Evolutionary conservation across 768 basidiomycete genomes (phyloP).

Genomic region (Lactarius sanguifluus): DNA sequence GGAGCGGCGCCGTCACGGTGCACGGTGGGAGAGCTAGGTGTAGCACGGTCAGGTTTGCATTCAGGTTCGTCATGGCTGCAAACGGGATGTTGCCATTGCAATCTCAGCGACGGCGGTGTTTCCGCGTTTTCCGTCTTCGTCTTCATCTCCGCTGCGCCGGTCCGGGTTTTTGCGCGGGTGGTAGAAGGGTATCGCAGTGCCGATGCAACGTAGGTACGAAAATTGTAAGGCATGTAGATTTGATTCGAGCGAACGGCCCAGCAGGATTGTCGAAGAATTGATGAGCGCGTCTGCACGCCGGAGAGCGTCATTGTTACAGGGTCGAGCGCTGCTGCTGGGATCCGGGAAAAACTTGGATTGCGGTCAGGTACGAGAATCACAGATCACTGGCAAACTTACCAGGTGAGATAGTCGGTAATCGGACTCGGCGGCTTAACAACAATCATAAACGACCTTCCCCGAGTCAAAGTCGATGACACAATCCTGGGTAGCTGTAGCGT

Average conservation of each 20-base stretch:
- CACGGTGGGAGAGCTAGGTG: conserved; percentile 70
- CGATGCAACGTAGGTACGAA: conserved; percentile 83
- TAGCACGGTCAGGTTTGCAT: conserved; percentile 58
- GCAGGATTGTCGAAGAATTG: conserved; percentile 65
- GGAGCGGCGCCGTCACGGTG: conserved; percentile 63
- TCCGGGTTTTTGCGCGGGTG: conserved; percentile 64
- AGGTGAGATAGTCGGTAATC: background rate
- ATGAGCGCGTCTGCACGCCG: conserved; percentile 72
- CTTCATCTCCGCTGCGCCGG: conserved; percentile 10
- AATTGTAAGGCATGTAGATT: conserved; percentile 87
- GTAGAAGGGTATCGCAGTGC: conserved; percentile 86
- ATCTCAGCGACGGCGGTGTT: conserved; percentile 31
- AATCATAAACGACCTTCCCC: background rate
- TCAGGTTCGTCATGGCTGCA: conserved; percentile 44
- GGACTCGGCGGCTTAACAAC: background rate
- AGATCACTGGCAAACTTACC: background rate
- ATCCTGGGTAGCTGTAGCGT: background rate
- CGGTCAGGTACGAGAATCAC: background rate
- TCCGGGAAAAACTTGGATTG: conserved; percentile 63
- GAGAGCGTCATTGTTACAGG: conserved; percentile 74
- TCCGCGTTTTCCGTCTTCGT: conserved; percentile 12
- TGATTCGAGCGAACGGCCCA: conserved; percentile 94
- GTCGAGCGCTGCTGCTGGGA: conserved; percentile 15
- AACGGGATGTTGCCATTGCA: too few relatives aligned
- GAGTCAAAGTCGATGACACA: background rate